phyloP scores from a whole-genome alignment of 148 eudicot species.

The Simmondsia chinensis region DNA sequence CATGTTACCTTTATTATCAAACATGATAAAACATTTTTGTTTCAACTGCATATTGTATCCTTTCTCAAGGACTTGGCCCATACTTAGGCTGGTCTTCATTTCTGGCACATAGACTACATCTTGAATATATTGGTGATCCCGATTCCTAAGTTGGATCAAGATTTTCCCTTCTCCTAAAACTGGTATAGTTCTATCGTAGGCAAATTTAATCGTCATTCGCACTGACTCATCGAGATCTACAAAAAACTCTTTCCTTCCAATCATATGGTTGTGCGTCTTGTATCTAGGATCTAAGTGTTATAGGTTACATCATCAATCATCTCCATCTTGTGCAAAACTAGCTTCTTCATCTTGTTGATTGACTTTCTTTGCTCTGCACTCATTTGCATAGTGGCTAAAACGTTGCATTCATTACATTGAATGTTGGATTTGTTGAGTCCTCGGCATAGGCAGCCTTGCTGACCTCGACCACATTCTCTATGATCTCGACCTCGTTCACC shows the following conservation, averaged over 20 bases:
- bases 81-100: neutral
- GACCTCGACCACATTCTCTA: neutral
- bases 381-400: conserved; percentile 9
- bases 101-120: neutral
- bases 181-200: neutral
- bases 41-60: neutral
- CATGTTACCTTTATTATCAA: neutral
- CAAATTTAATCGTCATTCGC: neutral
- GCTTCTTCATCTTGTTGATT: neutral
- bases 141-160: neutral
- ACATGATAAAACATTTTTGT: neutral
- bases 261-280: neutral
- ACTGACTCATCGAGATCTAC: neutral
- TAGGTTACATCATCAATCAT: neutral
- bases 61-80: neutral
- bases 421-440: conserved; percentile 10
- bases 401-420: conserved; percentile 8
- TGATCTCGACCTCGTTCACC: too few relatives aligned
- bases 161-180: neutral
- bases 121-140: neutral
- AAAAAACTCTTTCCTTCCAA: conserved; percentile 3
- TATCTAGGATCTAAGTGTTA: conserved; percentile 1
- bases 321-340: neutral
- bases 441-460: conserved; percentile 5
- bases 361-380: conserved; percentile 1